Percentiles rank a stretch among this genome's conserved stretches.
phyloP scores from a whole-genome alignment of 495 filamentous ascomycete genomes.

The Bryoglossum gracile region DNA sequence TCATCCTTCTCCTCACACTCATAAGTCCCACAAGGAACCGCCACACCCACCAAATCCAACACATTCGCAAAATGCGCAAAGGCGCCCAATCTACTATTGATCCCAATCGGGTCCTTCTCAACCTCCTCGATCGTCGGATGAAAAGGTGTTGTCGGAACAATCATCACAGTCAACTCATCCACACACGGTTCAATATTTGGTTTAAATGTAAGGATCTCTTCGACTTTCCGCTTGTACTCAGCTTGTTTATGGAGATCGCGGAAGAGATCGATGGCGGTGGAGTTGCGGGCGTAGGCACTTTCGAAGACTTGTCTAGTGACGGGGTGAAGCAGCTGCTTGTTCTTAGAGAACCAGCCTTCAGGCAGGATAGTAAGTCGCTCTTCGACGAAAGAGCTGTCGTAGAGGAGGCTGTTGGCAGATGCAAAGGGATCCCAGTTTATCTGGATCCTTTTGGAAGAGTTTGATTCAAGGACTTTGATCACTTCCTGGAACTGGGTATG shows the following conservation, averaged over 20 bases:
- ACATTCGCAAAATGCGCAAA: constrained; percentile 61
- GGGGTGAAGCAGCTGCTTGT: constrained; percentile 39
- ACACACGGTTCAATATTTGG: constrained; percentile 21
- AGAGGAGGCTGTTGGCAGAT: constrained; percentile 48
- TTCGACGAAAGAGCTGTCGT: constrained; percentile 48
- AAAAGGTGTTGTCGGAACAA: constrained; percentile 53
- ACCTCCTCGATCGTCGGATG: constrained; percentile 53
- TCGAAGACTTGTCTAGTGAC: constrained; percentile 47
- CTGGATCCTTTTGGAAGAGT: constrained; percentile 38
- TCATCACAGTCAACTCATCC: constrained; percentile 44
- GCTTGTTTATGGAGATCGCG: constrained; percentile 41
- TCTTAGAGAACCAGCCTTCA: constrained; percentile 20
- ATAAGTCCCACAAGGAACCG: constrained; percentile 43
- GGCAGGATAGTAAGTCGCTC: constrained; percentile 39
- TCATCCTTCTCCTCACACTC: constrained; percentile 14
- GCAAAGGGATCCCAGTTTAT: constrained; percentile 50
- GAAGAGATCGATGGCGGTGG: constrained; percentile 46
- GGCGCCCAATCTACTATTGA: constrained; percentile 49
- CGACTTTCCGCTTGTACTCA: constrained; percentile 36
- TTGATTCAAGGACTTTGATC: constrained; percentile 33
- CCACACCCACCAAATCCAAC: constrained; percentile 52
- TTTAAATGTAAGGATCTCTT: constrained; percentile 30
- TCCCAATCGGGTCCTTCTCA: constrained; percentile 42
- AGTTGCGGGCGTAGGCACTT: constrained; percentile 33
- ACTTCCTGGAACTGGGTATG: constrained; percentile 38